Conservation (phyloP, 352 stramenopile species). For the Lagenidium sp. region DNA sequence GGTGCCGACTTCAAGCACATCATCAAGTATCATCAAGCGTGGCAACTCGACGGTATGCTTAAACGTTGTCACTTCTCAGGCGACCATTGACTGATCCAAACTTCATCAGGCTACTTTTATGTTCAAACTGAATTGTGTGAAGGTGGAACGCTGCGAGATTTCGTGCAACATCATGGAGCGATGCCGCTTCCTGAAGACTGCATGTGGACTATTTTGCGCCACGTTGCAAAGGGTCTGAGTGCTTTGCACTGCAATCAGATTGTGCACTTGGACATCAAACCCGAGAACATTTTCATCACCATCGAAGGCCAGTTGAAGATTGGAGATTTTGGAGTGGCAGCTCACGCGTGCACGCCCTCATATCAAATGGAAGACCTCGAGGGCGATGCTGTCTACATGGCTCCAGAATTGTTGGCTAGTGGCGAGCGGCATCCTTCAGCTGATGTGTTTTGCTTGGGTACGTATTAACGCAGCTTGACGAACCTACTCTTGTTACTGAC, state of each 20-base stretch:
- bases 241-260: conserved; percentile 86
- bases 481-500: background rate
- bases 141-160: conserved; percentile 77
- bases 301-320: conserved; percentile 63
- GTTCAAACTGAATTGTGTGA: conserved; percentile 93
- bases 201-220: conserved; percentile 69
- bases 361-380: conserved; percentile 67
- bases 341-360: conserved; percentile 23
- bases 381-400: conserved; percentile 91
- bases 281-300: conserved; percentile 93
- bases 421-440: conserved; percentile 50
- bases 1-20: conserved; percentile 71
- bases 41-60: conserved; percentile 88
- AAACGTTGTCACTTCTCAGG: too few species aligned
- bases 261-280: conserved; percentile 96
- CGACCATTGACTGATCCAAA: too few species aligned
- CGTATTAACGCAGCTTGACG: background rate
- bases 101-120: conserved; percentile 75
- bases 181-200: conserved; percentile 36
- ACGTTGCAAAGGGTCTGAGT: conserved; percentile 68
- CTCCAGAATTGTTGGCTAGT: conserved; percentile 82
- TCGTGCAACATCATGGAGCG: conserved; percentile 25
- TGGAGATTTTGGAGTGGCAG: conserved; percentile 92
- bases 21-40: conserved; percentile 93
- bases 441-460: conserved; percentile 95